These are phyloP conservation scores for Claviceps arundinis DNA, from an alignment of 2,329 filamentous ascomycete genomes.

Conservation along the genomic window DNA sequence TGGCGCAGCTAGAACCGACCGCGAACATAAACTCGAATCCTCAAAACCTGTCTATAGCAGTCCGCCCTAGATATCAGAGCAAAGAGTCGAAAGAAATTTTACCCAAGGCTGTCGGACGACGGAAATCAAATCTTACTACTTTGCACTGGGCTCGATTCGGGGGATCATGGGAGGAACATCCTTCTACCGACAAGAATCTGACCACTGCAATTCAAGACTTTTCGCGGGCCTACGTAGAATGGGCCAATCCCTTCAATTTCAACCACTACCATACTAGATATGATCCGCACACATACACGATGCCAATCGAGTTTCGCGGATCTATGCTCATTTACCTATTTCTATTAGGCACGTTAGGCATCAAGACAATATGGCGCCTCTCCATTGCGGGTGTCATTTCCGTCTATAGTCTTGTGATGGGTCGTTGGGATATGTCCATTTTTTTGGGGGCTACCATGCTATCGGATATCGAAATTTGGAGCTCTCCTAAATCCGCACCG, in stretches of 20 bases:
- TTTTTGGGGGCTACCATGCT: conserved; percentile 24
- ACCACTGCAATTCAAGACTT: conserved; percentile 26
- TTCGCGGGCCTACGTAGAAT: conserved; percentile 22
- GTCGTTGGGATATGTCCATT: conserved; percentile 27
- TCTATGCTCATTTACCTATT: conserved; percentile 28
- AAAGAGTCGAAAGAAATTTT: too few species aligned
- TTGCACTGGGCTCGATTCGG: conserved; percentile 24
- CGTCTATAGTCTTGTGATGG: conserved; percentile 20
- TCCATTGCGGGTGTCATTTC: conserved; percentile 17
- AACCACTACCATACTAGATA: conserved; percentile 25
- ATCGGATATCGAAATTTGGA: conserved; percentile 23
- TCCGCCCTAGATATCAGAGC: neutral
- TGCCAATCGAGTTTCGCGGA: conserved; percentile 28
- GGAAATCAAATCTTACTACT: conserved; percentile 4
- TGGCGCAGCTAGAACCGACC: neutral
- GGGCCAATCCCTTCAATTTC: conserved; percentile 28
- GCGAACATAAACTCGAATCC: neutral
- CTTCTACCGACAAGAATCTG: conserved; percentile 24
- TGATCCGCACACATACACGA: conserved; percentile 28
- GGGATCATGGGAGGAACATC: conserved; percentile 28
- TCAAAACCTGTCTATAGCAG: neutral
- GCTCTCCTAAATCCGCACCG: neutral
- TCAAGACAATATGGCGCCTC: conserved; percentile 22
- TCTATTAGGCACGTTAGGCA: conserved; percentile 23
- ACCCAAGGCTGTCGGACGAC: conserved; percentile 1